Conservation (phyloP, 75 land plant genomes). For the Cunninghamia lanceolata region DNA sequence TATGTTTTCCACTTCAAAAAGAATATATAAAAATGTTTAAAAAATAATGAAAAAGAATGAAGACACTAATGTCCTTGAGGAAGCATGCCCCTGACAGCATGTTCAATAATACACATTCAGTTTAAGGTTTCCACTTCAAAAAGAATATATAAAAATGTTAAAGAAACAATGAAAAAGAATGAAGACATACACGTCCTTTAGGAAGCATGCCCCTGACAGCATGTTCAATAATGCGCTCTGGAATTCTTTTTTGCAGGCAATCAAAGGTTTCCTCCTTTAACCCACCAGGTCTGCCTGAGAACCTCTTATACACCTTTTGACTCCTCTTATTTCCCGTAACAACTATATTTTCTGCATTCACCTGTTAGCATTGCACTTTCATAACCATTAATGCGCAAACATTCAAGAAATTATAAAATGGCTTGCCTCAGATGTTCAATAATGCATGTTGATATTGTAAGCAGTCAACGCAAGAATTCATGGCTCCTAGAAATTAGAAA, state of each 20-base stretch:
- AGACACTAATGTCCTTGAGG: no score
- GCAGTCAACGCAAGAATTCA: not conserved
- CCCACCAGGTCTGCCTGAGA: conserved; percentile 98
- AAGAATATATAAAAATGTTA: not conserved
- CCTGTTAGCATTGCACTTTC: conserved; percentile 27
- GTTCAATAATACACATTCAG: no score
- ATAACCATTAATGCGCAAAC: not conserved
- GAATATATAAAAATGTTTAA: no score
- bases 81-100: no score
- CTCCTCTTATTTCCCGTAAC: conserved; percentile 89
- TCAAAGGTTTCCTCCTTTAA: conserved; percentile 90
- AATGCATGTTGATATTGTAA: not conserved
- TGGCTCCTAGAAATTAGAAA: not conserved
- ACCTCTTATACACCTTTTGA: conserved; percentile 89
- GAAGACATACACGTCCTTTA: conserved; percentile 63
- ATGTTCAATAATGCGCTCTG: conserved; percentile 93
- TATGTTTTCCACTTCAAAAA: no score
- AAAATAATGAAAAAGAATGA: no score
- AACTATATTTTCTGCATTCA: conserved; percentile 94
- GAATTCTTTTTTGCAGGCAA: conserved; percentile 86
- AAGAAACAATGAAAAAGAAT: not conserved
- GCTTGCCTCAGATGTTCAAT: not conserved
- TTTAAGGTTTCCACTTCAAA: not conserved
- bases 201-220: conserved; percentile 99
- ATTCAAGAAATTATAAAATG: not conserved